A percentile compares a stretch with the other conserved stretches of the same genome.
These are phyloP conservation scores for Chlorella sp. DNA, from an alignment of 139 green algal genomes.

Conservation along the genomic window DNA sequence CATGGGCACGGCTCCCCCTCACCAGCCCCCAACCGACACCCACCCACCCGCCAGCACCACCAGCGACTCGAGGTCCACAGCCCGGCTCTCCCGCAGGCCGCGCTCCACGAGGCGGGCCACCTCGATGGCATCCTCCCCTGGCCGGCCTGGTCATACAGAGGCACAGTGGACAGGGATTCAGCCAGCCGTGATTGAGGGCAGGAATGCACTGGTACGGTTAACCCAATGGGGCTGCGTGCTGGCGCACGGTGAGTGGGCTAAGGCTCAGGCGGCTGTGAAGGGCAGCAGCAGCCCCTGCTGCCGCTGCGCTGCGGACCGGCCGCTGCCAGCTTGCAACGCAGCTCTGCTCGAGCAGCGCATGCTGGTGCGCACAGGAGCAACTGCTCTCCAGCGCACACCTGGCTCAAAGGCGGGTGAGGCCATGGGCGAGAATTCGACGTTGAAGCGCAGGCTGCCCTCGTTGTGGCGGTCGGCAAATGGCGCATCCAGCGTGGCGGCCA, in stretches of 20 bases:
- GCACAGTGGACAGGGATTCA: not conserved
- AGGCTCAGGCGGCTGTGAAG: too few relatives aligned
- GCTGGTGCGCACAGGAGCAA: not conserved
- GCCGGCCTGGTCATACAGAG: not conserved
- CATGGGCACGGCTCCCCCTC: conserved; percentile 21
- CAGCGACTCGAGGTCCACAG: conserved; percentile 89
- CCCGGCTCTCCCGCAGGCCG: conserved; percentile 71
- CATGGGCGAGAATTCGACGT: conserved; percentile 84
- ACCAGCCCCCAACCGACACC: conserved; percentile 74
- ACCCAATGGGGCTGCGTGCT: too few relatives aligned
- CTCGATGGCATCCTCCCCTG: conserved; percentile 69
- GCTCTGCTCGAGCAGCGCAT: too few relatives aligned
- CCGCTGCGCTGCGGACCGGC: not conserved
- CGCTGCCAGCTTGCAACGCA: too few relatives aligned
- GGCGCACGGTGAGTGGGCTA: too few relatives aligned
- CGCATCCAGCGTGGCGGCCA: conserved; percentile 67
- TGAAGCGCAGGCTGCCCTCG: conserved; percentile 83
- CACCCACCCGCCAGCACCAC: conserved; percentile 74
- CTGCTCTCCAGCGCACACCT: not conserved
- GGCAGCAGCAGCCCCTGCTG: not conserved
- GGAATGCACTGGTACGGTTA: too few relatives aligned
- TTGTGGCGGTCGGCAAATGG: conserved; percentile 77
- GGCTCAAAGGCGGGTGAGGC: conserved; percentile 72
- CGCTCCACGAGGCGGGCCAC: conserved; percentile 80
- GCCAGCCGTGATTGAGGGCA: not conserved